Conservation (phyloP, 73 alveolate species). For the Loxodes magnus region DNA sequence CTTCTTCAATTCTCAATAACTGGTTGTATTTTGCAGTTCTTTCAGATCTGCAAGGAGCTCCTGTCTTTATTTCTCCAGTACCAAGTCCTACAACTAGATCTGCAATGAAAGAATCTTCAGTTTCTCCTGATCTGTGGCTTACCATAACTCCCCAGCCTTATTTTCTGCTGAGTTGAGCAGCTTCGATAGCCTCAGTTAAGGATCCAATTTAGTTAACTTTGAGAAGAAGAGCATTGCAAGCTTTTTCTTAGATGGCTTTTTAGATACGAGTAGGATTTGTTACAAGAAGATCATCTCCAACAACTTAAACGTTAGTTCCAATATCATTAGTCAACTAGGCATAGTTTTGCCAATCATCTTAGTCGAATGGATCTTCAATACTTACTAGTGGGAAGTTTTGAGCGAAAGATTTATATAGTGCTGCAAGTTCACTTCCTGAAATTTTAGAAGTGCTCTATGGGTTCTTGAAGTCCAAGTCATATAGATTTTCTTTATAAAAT, state of each 20-base stretch:
- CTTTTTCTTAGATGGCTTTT: constrained; percentile 75
- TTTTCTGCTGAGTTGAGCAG: constrained; percentile 22
- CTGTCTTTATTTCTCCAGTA: constrained; percentile 95
- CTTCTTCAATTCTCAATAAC: constrained; percentile 63
- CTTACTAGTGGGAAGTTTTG: constrained; percentile 76
- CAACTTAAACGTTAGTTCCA: constrained; percentile 74
- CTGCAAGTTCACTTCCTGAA: constrained; percentile 49
- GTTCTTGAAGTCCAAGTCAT: constrained; percentile 80
- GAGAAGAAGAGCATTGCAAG: constrained; percentile 89
- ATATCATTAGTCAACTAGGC: constrained; percentile 43
- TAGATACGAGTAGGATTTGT: constrained; percentile 90
- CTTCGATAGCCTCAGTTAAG: constrained; percentile 90
- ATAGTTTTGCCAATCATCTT: constrained; percentile 93
- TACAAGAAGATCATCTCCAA: constrained; percentile 94
- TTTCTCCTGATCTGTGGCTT: constrained; percentile 96
- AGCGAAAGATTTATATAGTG: constrained; percentile 52
- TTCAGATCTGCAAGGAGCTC: constrained; percentile 99
- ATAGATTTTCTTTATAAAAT: constrained; percentile 73
- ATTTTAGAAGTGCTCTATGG: constrained; percentile 63
- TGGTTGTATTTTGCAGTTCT: constrained; percentile 88
- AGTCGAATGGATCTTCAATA: constrained; percentile 96
- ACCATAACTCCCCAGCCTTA: constrained; percentile 93
- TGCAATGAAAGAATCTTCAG: constrained; percentile 96
- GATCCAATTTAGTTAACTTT: constrained; percentile 96
- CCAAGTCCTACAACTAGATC: constrained; percentile 90